Base-by-base conservation (phyloP, 345 rosid species). In the Pistacia vera region DNA sequence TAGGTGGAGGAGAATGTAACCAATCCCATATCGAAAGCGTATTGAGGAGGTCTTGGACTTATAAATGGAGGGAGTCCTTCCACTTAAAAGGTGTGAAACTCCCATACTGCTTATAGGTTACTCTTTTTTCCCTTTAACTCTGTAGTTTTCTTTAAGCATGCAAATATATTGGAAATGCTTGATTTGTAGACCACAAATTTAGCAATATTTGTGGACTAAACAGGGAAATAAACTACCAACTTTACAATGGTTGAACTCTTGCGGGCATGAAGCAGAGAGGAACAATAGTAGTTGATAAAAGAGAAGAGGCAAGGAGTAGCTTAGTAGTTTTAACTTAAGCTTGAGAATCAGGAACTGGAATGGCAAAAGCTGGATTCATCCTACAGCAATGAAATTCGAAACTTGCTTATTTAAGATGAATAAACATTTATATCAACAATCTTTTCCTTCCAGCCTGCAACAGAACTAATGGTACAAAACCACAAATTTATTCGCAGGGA, bases 391-490 rank as follows among this genome's bases (percentile, higher is more conserved):
- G 63, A 58, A 68, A 51, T 67, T 2, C 2, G 44, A 48, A 61
- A 61, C 51, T 38, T 65, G 63, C 65, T 25, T 59, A 56, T 10
- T 28, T 22, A 11, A 17, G 55, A 17, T 28, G 63, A 49, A 22
- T 18, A 20, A 28, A 41, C 11, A 28, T 57, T 62, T 72, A 30
- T 76, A 64, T 75, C 33, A 70, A 63, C 76, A 52, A 64, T 69
- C n/a, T n/a, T 66, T 25, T n/a, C 28, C 22, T 30, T 10, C 55
- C 16, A 30, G 51, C 56, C 41, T 62, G 79, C 71, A 74, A 46
- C 68, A 74, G 63, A 71, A 46, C 75, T 62, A 38, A 13, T 44
- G 75, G 22, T 11, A 36, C 65, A 71, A 63, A 5, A 25, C 25
- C 1, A 25, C 25, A 25, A 25, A 25, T 25, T 25, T 20, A 51